phyloP scores from a whole-genome alignment of 805 yeast species.

The Hermanozyma aechmeae region DNA sequence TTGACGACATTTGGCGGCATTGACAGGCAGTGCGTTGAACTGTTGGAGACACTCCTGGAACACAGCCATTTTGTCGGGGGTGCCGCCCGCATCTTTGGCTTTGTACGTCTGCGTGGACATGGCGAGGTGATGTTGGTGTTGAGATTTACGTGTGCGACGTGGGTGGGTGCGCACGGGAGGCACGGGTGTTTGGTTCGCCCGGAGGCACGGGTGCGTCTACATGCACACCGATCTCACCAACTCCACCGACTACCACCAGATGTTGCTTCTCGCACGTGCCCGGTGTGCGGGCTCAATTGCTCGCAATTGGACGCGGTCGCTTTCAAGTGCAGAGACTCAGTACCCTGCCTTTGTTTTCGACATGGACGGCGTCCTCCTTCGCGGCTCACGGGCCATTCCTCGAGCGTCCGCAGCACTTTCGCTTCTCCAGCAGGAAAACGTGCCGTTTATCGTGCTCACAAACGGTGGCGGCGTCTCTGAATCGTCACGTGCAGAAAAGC shows the following conservation, averaged over 20 bases:
- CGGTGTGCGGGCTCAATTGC: background rate
- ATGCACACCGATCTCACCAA: background rate
- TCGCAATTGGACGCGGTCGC: background rate
- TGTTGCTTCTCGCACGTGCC: background rate
- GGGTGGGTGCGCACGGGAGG: background rate
- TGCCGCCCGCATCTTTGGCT: conserved; percentile 45
- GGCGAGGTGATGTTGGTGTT: conserved; percentile 1
- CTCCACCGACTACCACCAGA: background rate
- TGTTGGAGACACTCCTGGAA: conserved; percentile 91
- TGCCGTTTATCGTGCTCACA: conserved; percentile 79
- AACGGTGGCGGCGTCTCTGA: conserved; percentile 87
- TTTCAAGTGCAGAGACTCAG: too few relatives aligned
- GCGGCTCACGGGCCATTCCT: conserved; percentile 62
- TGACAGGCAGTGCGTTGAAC: conserved; percentile 85
- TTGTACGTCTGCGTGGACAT: conserved; percentile 85
- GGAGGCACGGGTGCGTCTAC: background rate
- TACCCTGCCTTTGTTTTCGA: conserved; percentile 33
- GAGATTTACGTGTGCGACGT: background rate
- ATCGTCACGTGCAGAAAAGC: conserved; percentile 41
- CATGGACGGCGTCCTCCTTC: conserved; percentile 81
- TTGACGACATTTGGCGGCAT: conserved; percentile 77
- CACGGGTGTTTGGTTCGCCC: background rate
- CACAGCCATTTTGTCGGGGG: conserved; percentile 94
- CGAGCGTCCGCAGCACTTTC: conserved; percentile 54
- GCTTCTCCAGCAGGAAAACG: conserved; percentile 38